Percentiles rank a stretch among this genome's conserved stretches.
phyloP scores from a whole-genome alignment of 208 protist genomes.

The Wallacemonas rigidus region DNA sequence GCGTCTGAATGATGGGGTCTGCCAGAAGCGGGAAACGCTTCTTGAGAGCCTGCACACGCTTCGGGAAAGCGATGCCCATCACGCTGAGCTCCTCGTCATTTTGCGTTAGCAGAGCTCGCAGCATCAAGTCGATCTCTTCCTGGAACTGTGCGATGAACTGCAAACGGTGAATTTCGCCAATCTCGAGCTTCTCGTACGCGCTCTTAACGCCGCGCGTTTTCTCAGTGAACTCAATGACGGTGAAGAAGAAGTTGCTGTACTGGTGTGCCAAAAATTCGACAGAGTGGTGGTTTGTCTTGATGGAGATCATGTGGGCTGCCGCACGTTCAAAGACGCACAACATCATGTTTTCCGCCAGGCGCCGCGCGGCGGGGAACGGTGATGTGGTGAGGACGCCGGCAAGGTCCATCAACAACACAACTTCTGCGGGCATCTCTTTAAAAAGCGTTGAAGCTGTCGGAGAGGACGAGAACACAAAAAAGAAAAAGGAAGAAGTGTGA shows the following conservation, averaged over 20 bases:
- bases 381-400: conserved; percentile 68
- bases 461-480: background rate
- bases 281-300: conserved; percentile 33
- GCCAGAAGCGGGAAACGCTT: conserved; percentile 65
- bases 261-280: conserved; percentile 55
- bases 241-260: conserved; percentile 79
- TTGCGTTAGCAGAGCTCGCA: conserved; percentile 51
- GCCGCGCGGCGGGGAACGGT: conserved; percentile 62
- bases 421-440: conserved; percentile 58
- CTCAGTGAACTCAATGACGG: conserved; percentile 66
- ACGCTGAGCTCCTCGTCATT: conserved; percentile 63
- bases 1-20: conserved; percentile 65
- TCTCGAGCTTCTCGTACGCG: conserved; percentile 65
- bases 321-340: conserved; percentile 68
- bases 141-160: conserved; percentile 61
- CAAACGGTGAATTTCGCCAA: conserved; percentile 72
- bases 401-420: conserved; percentile 81
- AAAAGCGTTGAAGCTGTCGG: background rate
- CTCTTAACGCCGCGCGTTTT: conserved; percentile 46
- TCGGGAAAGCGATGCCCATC: conserved; percentile 59
- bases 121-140: conserved; percentile 66
- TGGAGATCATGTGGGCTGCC: conserved; percentile 48
- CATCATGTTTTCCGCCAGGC: conserved; percentile 75
- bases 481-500: background rate
- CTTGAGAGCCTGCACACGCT: conserved; percentile 47